These are phyloP conservation scores for Lagenaria siceraria DNA, from an alignment of 306 rosid species.

Conservation along the genomic window DNA sequence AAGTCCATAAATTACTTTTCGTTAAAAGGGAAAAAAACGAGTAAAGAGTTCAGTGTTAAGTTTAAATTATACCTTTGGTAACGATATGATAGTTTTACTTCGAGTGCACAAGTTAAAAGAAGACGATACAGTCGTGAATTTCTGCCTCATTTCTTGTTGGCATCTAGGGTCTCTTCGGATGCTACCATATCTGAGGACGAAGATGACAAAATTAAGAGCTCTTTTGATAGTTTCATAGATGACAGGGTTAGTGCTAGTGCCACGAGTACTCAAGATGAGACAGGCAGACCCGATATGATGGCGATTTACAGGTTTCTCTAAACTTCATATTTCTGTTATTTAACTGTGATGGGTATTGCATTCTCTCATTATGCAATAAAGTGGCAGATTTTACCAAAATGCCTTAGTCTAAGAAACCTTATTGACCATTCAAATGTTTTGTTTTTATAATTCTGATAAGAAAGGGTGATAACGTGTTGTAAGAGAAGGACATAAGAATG, in stretches of 20 bases:
- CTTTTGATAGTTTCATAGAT: conserved; percentile 83
- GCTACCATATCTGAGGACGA: conserved; percentile 53
- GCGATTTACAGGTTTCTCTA: conserved; percentile 62
- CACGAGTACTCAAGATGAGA: conserved; percentile 41
- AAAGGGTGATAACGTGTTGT: background rate
- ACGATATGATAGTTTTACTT: background rate
- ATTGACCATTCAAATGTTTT: background rate
- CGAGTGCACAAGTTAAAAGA: background rate
- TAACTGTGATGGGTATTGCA: background rate
- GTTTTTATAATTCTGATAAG: background rate
- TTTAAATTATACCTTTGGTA: background rate
- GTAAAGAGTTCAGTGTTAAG: background rate
- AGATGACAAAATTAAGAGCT: conserved; percentile 35
- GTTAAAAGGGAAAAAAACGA: background rate
- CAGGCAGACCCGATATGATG: conserved; percentile 67
- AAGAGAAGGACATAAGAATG: background rate
- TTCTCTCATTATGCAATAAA: background rate
- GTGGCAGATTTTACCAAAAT: background rate
- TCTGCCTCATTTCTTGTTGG: conserved; percentile 1
- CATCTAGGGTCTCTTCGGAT: conserved; percentile 57
- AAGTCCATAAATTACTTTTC: conserved; percentile 25
- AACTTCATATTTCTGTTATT: conserved; percentile 5
- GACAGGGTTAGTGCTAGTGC: conserved; percentile 52
- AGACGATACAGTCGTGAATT: background rate
- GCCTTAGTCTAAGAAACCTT: background rate